A percentile compares a stretch with the other conserved stretches of the same genome.
Evolutionary conservation across 2,329 filamentous ascomycete genomes (phyloP).

Genomic region (Penicillium polonicum): DNA sequence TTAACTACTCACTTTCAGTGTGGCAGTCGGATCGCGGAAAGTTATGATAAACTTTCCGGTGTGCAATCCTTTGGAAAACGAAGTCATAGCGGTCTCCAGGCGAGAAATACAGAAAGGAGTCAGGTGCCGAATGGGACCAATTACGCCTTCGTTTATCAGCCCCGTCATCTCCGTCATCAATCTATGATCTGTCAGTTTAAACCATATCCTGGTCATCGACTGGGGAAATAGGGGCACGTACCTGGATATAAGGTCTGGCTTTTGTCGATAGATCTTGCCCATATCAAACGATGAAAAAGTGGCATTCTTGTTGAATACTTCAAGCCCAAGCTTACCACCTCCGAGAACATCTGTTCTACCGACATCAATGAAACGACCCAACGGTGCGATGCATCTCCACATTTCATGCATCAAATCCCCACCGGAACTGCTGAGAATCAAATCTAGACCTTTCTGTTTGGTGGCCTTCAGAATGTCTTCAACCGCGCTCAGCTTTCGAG

Average conservation of each 20-base stretch:
- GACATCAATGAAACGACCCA: not conserved
- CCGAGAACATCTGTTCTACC: constrained; percentile 7
- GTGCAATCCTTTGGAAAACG: not conserved
- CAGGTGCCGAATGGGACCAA: not conserved
- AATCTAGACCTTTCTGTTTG: constrained; percentile 11
- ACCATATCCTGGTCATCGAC: no score
- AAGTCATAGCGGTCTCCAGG: not conserved
- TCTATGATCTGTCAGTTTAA: no score
- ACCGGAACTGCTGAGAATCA: constrained; percentile 9
- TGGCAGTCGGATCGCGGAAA: no score
- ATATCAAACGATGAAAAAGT: constrained; percentile 9
- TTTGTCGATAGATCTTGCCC: not conserved
- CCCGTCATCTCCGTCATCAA: no score
- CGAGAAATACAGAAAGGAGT: not conserved
- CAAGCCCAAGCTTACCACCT: not conserved
- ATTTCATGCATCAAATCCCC: constrained; percentile 8
- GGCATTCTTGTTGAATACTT: constrained; percentile 11
- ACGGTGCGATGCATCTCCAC: constrained; percentile 5
- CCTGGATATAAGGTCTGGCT: no score
- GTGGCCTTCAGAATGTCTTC: not conserved
- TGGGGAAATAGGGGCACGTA: no score
- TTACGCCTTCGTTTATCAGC: not conserved
- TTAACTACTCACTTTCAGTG: no score
- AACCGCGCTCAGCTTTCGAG: not conserved
- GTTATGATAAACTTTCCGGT: not conserved